These are phyloP conservation scores for Blastocystis sp. DNA, from an alignment of 352 stramenopile genomes.

Conservation along the genomic window DNA sequence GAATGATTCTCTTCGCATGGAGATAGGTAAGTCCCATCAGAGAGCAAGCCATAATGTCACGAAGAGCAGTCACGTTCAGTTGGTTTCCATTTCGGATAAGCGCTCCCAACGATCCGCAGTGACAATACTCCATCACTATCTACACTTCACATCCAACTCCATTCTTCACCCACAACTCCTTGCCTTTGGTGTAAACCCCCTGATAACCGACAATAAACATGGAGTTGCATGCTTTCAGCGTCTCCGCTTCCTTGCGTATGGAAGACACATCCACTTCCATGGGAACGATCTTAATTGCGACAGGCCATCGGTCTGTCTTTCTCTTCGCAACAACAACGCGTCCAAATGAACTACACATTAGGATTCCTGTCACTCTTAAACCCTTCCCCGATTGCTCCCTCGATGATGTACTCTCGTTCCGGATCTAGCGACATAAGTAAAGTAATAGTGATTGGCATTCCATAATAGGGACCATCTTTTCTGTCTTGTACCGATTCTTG, in stretches of 20 bases:
- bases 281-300: constrained; percentile 69
- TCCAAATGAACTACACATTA: constrained; percentile 54
- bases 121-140: constrained; percentile 72
- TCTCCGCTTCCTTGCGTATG: constrained; percentile 69
- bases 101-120: constrained; percentile 65
- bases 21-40: constrained; percentile 70
- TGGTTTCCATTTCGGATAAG: constrained; percentile 13
- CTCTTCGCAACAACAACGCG: constrained; percentile 35
- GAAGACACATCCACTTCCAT: constrained; percentile 3
- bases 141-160: background rate
- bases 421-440: background rate
- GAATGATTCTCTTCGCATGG: constrained; percentile 71
- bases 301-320: background rate
- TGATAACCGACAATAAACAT: constrained; percentile 70
- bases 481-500: too few relatives aligned
- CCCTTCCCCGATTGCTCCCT: constrained; percentile 55
- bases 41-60: constrained; percentile 44
- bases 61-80: background rate
- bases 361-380: background rate
- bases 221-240: constrained; percentile 70
- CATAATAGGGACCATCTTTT: too few relatives aligned
- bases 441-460: too few relatives aligned
- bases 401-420: constrained; percentile 16
- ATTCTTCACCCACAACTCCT: constrained; percentile 56
- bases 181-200: constrained; percentile 67